phyloP scores from a whole-genome alignment of 2,329 filamentous ascomycete genomes.

The Paecilomyces dactylethromorphus region DNA sequence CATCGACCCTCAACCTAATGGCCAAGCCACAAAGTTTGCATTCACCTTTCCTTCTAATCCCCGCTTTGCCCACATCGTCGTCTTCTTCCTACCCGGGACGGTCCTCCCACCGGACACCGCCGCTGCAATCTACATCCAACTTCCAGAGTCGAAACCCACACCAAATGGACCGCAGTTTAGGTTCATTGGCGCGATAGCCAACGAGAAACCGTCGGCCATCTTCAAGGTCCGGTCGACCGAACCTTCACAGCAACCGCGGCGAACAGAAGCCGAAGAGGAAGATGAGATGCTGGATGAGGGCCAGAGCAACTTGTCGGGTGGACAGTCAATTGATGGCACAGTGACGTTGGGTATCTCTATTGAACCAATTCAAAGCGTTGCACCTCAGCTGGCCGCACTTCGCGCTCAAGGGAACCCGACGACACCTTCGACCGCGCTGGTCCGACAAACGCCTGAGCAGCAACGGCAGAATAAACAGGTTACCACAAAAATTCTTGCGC shows the following conservation, averaged over 20 bases:
- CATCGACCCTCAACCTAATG: conserved; percentile 46
- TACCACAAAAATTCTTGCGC: conserved; percentile 73
- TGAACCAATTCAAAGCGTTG: conserved; percentile 68
- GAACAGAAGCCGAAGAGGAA: conserved; percentile 29
- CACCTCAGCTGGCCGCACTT: conserved; percentile 59
- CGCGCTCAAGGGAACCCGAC: conserved; percentile 20
- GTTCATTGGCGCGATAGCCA: conserved; percentile 82
- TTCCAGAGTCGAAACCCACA: conserved; percentile 41
- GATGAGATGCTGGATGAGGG: conserved; percentile 44
- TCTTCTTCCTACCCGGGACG: conserved; percentile 79
- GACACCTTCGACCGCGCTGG: conserved; percentile 21
- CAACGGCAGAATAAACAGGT: conserved; percentile 34
- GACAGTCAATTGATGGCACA: conserved; percentile 29
- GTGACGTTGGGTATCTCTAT: conserved; percentile 76
- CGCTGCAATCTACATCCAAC: conserved; percentile 82
- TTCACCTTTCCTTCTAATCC: conserved; percentile 60
- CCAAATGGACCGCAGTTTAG: conserved; percentile 55
- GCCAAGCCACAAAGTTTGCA: conserved; percentile 56
- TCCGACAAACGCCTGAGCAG: conserved; percentile 18
- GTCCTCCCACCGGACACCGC: conserved; percentile 68
- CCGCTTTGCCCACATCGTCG: conserved; percentile 66
- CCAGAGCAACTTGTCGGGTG: conserved; percentile 19
- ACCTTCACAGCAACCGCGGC: conserved; percentile 14
- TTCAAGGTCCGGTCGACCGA: conserved; percentile 60
- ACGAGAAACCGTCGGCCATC: conserved; percentile 85